Base-by-base conservation (phyloP, 2,329 filamentous ascomycete species). In the Fusarium algeriense region DNA sequence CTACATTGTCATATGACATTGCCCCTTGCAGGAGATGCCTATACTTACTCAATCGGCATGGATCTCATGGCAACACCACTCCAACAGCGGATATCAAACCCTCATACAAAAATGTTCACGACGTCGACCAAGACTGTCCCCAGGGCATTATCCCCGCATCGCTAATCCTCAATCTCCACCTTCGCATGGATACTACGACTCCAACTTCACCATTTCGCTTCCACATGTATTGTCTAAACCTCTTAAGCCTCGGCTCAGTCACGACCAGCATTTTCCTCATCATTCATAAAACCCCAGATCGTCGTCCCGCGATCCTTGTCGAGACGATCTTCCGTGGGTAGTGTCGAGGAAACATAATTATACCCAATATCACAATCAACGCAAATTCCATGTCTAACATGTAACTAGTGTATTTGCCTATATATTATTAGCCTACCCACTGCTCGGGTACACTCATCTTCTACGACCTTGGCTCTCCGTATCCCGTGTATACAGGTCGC, bases 391-490 rank as follows among this genome's bases (percentile, higher is more conserved):
- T 64, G 41, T 60, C 37, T 45, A 48, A 69, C 35, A 56, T 70
- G 59, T 55, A 68, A 45, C 40, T 65, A 57, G 46, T 67, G 48
- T 71, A 71, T 69, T 71, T 69, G 68, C 59, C 68, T 69, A 64
- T 72, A 71, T 72, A 71, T 73, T 70, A 71, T 59, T 71, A 72
- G 55, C 44, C 60, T 50, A 46, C 64, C 52, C 48, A 58, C 53
- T 65, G 45, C 38, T 37, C 23, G 64, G 64, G 45, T 44, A 60
- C 60, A 46, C 61, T 50, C 40, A 34, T 57, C 60, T 54, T 61
- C 54, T 26, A 37, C 32, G 45, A 52, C 49, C 37, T 59, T 58
- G 46, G 15, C 48, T 57, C 34, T 50, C 49, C 49, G 46, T 60
- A 41, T 58, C 59, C 62, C 43, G 37, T 23, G 20, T 61, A 43